Percentiles rank a stretch among this genome's conserved stretches.
Evolutionary conservation across 352 stramenopile genomes (phyloP).

Genomic region (Plasmopara halstedii): DNA sequence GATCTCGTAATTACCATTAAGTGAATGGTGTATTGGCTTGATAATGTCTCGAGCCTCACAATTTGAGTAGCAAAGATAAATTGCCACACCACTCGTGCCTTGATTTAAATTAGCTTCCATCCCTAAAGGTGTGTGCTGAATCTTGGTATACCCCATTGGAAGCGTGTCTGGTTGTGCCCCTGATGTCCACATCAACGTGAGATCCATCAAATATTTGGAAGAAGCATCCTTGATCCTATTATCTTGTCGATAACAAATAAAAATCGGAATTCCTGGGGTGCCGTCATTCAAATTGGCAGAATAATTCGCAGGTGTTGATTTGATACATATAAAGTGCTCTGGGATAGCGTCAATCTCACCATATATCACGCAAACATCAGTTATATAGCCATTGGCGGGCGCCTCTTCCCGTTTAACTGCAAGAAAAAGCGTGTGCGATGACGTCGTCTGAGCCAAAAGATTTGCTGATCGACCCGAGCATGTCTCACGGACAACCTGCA

Average conservation of each 20-base stretch:
- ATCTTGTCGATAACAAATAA: conserved; percentile 67
- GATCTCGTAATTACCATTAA: conserved; percentile 82
- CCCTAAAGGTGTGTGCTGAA: conserved; percentile 76
- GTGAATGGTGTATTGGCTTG: conserved; percentile 43
- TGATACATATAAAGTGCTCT: conserved; percentile 66
- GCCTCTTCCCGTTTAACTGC: conserved; percentile 58
- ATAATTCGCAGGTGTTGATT: conserved; percentile 54
- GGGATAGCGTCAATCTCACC: conserved; percentile 78
- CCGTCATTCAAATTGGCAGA: conserved; percentile 83
- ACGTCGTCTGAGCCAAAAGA: conserved; percentile 62
- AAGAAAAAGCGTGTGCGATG: conserved; percentile 65
- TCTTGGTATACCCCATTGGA: conserved; percentile 68
- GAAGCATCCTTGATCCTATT: conserved; percentile 5
- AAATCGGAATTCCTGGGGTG: conserved; percentile 63
- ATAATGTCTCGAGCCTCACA: conserved; percentile 40
- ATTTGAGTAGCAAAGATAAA: conserved; percentile 72
- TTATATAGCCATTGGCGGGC: conserved; percentile 43
- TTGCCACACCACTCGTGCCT: conserved; percentile 60
- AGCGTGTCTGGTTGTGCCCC: conserved; percentile 49
- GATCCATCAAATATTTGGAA: conserved; percentile 65
- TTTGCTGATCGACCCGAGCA: conserved; percentile 66
- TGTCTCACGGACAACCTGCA: conserved; percentile 61
- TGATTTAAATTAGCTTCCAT: conserved; percentile 86
- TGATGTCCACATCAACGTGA: conserved; percentile 73
- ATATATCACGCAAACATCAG: conserved; percentile 79